Evolutionary conservation across 345 rosid genomes (phyloP), one percentile per base, ranked within the genome.

Genomic region (Eutrema heterophyllum): DNA sequence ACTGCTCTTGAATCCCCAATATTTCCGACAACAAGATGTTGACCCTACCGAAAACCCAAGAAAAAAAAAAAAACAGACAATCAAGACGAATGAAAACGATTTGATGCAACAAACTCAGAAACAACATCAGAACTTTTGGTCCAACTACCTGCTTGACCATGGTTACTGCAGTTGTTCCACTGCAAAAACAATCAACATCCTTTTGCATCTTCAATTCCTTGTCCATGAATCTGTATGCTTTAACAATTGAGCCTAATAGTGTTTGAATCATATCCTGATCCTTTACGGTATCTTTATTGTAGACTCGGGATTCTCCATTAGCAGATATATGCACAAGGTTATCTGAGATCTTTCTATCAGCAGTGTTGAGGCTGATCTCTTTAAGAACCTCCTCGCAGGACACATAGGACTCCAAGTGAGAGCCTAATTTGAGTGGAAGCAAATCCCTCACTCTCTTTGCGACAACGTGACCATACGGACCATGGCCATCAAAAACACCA

Each of bases 401-500:
- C 18, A 73, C 45, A 70, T 68, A 83, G 33, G 85, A 86, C 65
- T 92, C 91, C 87, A 92, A 86, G 13, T 87, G 84, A 73, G 98
- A 78, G 68, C 84, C 85, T 81, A 96, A 64, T 70, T 85, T 90
- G 56, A 82, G 78, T 10, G 99, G 99, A 81, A 96, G 98, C 70
- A 84, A 81, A 78, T 96, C 99, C 79, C 99, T 84, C 71, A 96
- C 99, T 82, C 87, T 88, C 78, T 79, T 96, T 14, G 99, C 97
- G 32, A 92, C 96, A 91, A 89, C 61, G 74, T 96, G 98, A 74
- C 99, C 99, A 52, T 80, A 86, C 0, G 99, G 99, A 45, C 99
- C 99, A 38, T 96, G 99, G 4, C 99, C 99, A 86, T 96, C 99
- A 77, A 96, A 96, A 16, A 96, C 90, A 52, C 99, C 99, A 78